These are phyloP conservation scores for Coffea eugenioides DNA, from an alignment of 257 asterid species.

Conservation along the genomic window DNA sequence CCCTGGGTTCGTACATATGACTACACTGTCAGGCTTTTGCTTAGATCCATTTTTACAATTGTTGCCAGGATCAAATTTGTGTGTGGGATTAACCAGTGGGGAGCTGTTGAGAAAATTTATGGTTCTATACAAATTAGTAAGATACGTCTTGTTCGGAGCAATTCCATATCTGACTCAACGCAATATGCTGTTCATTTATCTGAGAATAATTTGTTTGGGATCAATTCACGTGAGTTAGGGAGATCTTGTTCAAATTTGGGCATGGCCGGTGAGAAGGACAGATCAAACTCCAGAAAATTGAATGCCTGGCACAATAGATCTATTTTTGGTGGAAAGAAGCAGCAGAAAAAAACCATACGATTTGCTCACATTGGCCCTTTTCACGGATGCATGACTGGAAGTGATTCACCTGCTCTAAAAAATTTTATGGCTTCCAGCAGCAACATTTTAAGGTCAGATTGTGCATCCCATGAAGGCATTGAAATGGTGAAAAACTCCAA, in stretches of 20 bases:
- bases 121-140: constrained; percentile 19
- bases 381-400: constrained; percentile 60
- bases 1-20: constrained; percentile 81
- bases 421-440: constrained; percentile 41
- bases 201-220: constrained; percentile 35
- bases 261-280: constrained; percentile 40
- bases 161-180: constrained; percentile 46
- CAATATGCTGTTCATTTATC: constrained; percentile 42
- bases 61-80: constrained; percentile 56
- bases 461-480: constrained; percentile 19
- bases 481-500: constrained; percentile 18
- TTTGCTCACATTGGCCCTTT: constrained; percentile 49
- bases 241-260: constrained; percentile 77
- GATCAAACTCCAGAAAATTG: constrained; percentile 38
- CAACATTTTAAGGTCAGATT: constrained; percentile 36
- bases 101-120: constrained; percentile 28
- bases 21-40: constrained; percentile 56
- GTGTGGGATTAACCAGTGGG: constrained; percentile 31
- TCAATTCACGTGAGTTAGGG: constrained; percentile 44
- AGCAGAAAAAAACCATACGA: constrained; percentile 33
- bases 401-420: constrained; percentile 52
- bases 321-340: constrained; percentile 37
- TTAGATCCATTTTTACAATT: constrained; percentile 63
- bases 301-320: constrained; percentile 42
- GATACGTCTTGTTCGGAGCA: constrained; percentile 47